Base-by-base conservation (phyloP, 1,284 basidiomycete species). In the Phylloboletellus chloephorus region DNA sequence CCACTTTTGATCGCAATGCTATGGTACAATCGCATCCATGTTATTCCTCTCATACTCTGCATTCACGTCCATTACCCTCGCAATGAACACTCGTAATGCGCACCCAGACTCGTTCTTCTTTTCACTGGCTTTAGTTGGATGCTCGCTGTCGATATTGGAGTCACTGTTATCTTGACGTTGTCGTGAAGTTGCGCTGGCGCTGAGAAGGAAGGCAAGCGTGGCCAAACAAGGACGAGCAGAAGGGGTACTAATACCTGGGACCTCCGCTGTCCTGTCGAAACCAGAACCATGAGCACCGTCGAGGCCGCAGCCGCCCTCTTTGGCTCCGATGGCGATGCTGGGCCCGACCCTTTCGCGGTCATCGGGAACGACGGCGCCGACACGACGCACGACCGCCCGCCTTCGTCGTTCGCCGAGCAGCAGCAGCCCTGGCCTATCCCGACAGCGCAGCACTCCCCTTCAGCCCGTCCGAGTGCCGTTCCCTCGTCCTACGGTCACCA, bases 271-370 rank as follows among this genome's bases (percentile, higher is more conserved):
- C 44, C 21, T 44, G 37, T 26, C 54, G 49, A 61, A 54, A 44
- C 41, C 46, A 49, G 31, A 30, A 37, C 56, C 50, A 83, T 82
- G 79, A 73, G 68, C 60, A 67, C 72, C 44, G 76, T 81, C 43
- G 83, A 86, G 69, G 78, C 82, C 52, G 86, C 85, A 35, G 82
- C 85, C 41, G 78, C 82, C 43, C 78, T 88, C 31, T 88, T 88
- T 67, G 81, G 78, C 39, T 64, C 73, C 31, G 73, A 77, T 19
- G 67, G 48, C 32, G 73, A 85, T 57, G 55, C 74, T 41, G 66
- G 67, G 16, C 68, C 72, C 25, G 83, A 86, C 65, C 77, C 76
- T 31, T 87, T 87, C 64, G 73, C 80, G 44, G 65, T 71, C 43
- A 69, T 82, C 44, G 80, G 76, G 30, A 64, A 59, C 50, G 61